Percentiles rank a stretch among this genome's conserved stretches.
These are phyloP conservation scores for Malassezia psittaci DNA, from an alignment of 1,284 basidiomycete genomes.

Conservation along the genomic window DNA sequence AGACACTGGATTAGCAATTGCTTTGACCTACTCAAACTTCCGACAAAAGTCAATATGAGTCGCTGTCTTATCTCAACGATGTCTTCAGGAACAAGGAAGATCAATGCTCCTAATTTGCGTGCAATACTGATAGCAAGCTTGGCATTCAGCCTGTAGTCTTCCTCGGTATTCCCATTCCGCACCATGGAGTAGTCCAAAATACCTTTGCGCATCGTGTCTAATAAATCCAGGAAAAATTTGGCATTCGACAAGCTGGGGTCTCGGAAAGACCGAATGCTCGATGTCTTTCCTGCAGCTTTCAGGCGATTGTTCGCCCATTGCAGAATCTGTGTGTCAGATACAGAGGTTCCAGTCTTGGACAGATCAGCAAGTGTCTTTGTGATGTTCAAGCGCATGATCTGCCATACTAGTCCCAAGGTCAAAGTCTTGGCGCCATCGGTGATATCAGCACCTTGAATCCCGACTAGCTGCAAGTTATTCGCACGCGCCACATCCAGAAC, in stretches of 20 bases:
- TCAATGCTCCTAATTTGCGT: conserved; percentile 88
- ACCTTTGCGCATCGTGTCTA: conserved; percentile 81
- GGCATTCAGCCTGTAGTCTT: conserved; percentile 83
- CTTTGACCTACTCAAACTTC: conserved; percentile 48
- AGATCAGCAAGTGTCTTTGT: conserved; percentile 76
- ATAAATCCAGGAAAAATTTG: conserved; percentile 83
- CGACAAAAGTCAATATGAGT: conserved; percentile 55
- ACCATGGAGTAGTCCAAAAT: conserved; percentile 87
- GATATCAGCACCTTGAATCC: conserved; percentile 94
- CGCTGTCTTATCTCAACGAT: conserved; percentile 47
- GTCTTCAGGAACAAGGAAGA: conserved; percentile 91
- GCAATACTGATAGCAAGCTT: conserved; percentile 86
- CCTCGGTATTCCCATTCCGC: conserved; percentile 61
- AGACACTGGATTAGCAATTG: conserved; percentile 11
- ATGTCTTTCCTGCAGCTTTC: conserved; percentile 60
- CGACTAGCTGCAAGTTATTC: conserved; percentile 88
- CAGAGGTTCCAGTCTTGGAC: conserved; percentile 62
- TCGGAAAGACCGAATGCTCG: conserved; percentile 77
- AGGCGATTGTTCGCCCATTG: conserved; percentile 90
- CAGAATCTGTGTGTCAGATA: conserved; percentile 85
- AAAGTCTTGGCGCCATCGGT: conserved; percentile 83
- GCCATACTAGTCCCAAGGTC: conserved; percentile 92
- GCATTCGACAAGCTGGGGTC: conserved; percentile 82
- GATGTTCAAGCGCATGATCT: conserved; percentile 88
- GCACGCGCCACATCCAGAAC: conserved; percentile 81